phyloP scores from a whole-genome alignment of 1,139 yeast genomes.

The Blastobotrys petasosporus region DNA sequence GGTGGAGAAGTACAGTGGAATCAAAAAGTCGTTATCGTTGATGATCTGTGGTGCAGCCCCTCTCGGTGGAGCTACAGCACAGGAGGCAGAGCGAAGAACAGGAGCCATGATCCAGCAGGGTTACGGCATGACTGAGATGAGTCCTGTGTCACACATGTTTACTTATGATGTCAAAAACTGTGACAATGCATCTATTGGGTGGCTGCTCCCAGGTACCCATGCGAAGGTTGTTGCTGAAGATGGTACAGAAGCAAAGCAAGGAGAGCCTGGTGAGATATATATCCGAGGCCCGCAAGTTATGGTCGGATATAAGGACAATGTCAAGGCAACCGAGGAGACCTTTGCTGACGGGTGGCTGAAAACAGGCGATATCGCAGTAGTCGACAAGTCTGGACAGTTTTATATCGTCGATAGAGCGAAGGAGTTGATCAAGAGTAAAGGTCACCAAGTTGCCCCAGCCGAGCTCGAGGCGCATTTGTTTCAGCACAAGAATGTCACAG shows the following conservation, averaged over 20 bases:
- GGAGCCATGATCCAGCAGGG: conserved; percentile 44
- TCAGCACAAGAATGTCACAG: conserved; percentile 34
- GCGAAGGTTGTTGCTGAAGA: conserved; percentile 40
- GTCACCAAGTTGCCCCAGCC: conserved; percentile 79
- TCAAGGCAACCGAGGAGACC: conserved; percentile 45
- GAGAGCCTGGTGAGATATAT: conserved; percentile 52
- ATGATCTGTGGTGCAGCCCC: conserved; percentile 38
- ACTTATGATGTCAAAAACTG: conserved; percentile 17
- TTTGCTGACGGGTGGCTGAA: conserved; percentile 65
- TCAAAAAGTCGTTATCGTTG: conserved; percentile 19
- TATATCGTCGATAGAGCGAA: conserved; percentile 68
- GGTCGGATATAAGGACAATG: conserved; percentile 53
- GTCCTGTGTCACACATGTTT: conserved; percentile 31
- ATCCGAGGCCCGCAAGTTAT: conserved; percentile 68
- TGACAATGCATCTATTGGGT: conserved; percentile 43
- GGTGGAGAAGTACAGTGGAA: conserved; percentile 29
- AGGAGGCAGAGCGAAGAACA: conserved; percentile 13
- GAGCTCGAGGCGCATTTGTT: conserved; percentile 63
- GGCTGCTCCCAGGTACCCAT: conserved; percentile 38
- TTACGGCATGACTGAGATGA: conserved; percentile 60
- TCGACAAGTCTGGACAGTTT: conserved; percentile 49
- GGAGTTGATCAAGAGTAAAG: conserved; percentile 76
- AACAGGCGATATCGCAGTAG: conserved; percentile 70
- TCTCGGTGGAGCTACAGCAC: conserved; percentile 28
- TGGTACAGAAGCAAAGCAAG: conserved; percentile 39